Conservation (phyloP, 768 basidiomycete species). For the Kwoniella europaea region DNA sequence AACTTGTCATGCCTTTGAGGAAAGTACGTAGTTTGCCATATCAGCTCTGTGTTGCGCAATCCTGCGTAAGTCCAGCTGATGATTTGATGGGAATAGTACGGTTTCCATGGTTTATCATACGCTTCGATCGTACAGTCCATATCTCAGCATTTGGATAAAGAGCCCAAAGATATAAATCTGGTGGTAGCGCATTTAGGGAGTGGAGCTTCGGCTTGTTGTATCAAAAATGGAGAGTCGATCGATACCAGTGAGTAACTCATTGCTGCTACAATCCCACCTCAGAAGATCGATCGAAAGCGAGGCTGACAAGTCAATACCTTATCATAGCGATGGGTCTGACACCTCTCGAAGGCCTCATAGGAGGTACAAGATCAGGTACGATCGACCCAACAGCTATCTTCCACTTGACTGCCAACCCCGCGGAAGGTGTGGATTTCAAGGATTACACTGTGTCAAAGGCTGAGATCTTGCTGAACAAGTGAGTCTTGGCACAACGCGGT, state of each 20-base stretch:
- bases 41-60: neutral
- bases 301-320: constrained; percentile 30
- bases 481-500: constrained; percentile 17
- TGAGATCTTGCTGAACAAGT: constrained; percentile 61
- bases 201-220: constrained; percentile 82
- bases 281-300: no score
- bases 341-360: constrained; percentile 83
- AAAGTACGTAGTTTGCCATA: constrained; percentile 60
- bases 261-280: no score
- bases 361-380: constrained; percentile 81
- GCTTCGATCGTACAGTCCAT: constrained; percentile 71
- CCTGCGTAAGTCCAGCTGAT: neutral
- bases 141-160: constrained; percentile 67
- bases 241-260: constrained; percentile 66
- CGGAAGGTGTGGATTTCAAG: constrained; percentile 62
- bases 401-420: constrained; percentile 71
- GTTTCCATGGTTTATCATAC: constrained; percentile 76
- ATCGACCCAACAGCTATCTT: constrained; percentile 88
- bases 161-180: constrained; percentile 66
- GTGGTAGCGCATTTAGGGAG: constrained; percentile 87
- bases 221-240: constrained; percentile 72
- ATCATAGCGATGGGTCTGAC: constrained; percentile 77
- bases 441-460: constrained; percentile 59
- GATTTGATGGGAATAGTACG: constrained; percentile 62
- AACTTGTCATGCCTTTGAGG: constrained; percentile 70